phyloP scores from a whole-genome alignment of 768 basidiomycete species.

The Tylopilus sp. region DNA sequence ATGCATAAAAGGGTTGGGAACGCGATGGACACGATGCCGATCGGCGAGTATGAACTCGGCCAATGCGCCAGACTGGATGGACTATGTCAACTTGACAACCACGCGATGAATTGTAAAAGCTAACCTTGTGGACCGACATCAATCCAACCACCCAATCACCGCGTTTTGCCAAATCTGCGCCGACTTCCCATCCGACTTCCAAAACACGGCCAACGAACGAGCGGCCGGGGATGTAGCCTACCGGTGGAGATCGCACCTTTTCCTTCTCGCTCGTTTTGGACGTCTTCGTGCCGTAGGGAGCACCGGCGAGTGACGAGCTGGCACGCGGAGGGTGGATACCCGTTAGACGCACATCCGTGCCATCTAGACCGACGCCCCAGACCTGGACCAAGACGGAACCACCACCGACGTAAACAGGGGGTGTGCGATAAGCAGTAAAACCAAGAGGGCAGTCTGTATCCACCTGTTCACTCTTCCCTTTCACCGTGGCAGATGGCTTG shows the following conservation, averaged over 20 bases:
- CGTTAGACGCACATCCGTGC: slow-evolving; percentile 65
- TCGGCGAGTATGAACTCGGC: slow-evolving; percentile 88
- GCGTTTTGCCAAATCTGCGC: slow-evolving; percentile 47
- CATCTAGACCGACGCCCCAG: slow-evolving; percentile 84
- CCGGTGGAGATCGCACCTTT: slow-evolving; percentile 27
- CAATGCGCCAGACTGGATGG: slow-evolving; percentile 69
- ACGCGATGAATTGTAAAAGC: slow-evolving; percentile 19
- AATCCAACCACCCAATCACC: slow-evolving; percentile 89
- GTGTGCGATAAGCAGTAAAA: slow-evolving; percentile 68
- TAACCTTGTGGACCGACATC: slow-evolving; percentile 75
- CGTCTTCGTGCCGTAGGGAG: slow-evolving; percentile 20
- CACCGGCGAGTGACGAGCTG: slow-evolving; percentile 13
- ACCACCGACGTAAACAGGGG: slow-evolving; percentile 69
- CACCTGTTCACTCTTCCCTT: slow-evolving; percentile 6
- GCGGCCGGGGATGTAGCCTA: slow-evolving; percentile 82
- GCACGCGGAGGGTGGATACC: slow-evolving; percentile 35
- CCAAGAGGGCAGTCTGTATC: slow-evolving; percentile 41
- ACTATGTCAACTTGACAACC: slow-evolving; percentile 7
- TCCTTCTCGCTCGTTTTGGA: slow-evolving; percentile 24
- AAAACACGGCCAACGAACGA: slow-evolving; percentile 83
- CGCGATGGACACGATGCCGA: slow-evolving; percentile 69
- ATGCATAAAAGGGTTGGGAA: slow-evolving; percentile 57
- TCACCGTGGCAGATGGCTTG: slow-evolving; percentile 7
- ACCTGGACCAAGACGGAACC: slow-evolving; percentile 80
- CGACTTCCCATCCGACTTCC: slow-evolving; percentile 74